These are phyloP conservation scores for Ustilago hordei DNA, from an alignment of 1,284 basidiomycete species.

Conservation along the genomic window DNA sequence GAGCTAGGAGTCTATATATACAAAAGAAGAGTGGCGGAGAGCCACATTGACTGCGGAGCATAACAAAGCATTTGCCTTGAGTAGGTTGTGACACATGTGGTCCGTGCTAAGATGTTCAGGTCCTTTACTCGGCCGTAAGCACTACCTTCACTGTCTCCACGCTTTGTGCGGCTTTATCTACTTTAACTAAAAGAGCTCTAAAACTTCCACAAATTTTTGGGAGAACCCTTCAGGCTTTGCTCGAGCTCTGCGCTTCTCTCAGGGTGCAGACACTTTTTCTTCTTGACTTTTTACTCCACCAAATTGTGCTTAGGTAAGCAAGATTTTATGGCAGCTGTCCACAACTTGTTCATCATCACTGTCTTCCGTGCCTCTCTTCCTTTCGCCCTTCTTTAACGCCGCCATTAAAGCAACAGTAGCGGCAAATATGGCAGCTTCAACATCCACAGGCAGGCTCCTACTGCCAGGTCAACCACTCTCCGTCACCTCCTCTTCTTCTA, in stretches of 20 bases:
- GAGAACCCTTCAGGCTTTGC: constrained; percentile 15
- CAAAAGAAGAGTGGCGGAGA: too few relatives aligned
- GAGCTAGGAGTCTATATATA: too few relatives aligned
- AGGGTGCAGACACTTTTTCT: constrained; percentile 13
- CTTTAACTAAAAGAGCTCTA: constrained; percentile 5
- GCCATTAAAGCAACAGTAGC: neutral
- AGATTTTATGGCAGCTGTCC: constrained; percentile 9
- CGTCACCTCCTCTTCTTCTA: constrained; percentile 5
- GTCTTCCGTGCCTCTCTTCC: neutral
- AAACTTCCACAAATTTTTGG: constrained; percentile 32
- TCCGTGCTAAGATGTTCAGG: too few relatives aligned
- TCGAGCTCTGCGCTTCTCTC: neutral
- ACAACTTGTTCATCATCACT: neutral
- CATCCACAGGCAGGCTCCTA: constrained; percentile 28
- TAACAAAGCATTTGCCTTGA: too few relatives aligned
- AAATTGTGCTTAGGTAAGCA: constrained; percentile 29
- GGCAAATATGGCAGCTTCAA: constrained; percentile 19
- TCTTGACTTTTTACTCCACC: constrained; percentile 21
- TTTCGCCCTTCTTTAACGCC: neutral
- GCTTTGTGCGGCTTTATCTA: too few relatives aligned
- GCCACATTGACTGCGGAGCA: too few relatives aligned
- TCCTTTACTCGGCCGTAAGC: too few relatives aligned
- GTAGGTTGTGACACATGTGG: too few relatives aligned
- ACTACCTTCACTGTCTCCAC: too few relatives aligned
- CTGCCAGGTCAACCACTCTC: constrained; percentile 58